Evolutionary conservation across 116 monocot genomes (phyloP), one percentile per base, ranked within the genome.

Genomic region (Phalaenopsis hybrid): DNA sequence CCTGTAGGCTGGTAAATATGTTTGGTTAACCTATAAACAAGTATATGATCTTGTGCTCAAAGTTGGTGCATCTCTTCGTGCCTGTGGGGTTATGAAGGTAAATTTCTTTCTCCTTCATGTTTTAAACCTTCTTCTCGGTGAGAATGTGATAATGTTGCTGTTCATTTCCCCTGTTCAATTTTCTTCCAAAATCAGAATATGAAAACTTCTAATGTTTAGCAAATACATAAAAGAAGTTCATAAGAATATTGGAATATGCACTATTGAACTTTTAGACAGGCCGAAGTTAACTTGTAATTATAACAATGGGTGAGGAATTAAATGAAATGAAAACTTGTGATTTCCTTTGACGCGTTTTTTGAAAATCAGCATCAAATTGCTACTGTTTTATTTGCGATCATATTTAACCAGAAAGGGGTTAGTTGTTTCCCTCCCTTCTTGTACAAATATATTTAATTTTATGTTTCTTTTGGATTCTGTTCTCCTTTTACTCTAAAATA

Each of bases 11-110:
- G 90, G 94, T 20, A 76, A 86, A 57, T 97, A 92, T 73, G 82
- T 84, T 13, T 97, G 94, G 96, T 45, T 84, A 76, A 94, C 86
- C 77, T 97, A 94, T 78, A 90, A 86, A 78, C 84, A 97, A 83
- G 94, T 86, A 1, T 97, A 92, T 81, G 92, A 91, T 78, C 76
- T 89, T 72, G 94, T 91, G 45, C 85, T 92, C 78, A 92, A 90
- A 85, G 61, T 94, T 81, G 94, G 91, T 17, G 85, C 88, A 18
- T 92, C 92, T 16, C 91, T 96, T 79, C 86, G 91, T 41, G 85
- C 77, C 44, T 86, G 88, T 75, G 92, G 94, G 17, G 85, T 94
- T 43, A 77, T 76, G 13, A 70, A 94, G 88, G 94, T 92, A 37
- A 72, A 41, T 33, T 72, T 34, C 21, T 23, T 63, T 9, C 23